These are phyloP conservation scores for Penicillium aurantiogriseum DNA, from an alignment of 2,329 filamentous ascomycete genomes.

Conservation along the genomic window DNA sequence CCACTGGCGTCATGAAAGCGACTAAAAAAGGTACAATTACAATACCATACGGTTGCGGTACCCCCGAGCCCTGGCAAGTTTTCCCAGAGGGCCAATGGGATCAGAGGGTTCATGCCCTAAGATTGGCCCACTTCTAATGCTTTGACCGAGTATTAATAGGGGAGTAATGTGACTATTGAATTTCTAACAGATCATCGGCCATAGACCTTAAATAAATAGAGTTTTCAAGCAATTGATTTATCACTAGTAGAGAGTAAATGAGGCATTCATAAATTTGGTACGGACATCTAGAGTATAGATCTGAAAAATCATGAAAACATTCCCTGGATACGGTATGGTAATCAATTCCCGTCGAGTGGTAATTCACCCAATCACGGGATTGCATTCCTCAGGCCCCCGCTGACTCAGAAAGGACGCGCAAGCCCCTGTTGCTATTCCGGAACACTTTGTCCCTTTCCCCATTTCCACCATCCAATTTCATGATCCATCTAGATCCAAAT, in stretches of 20 bases:
- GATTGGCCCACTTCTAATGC: background rate
- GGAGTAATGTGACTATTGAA: background rate
- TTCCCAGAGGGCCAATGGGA: background rate
- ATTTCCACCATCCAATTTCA: slow-evolving; percentile 12
- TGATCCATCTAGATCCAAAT: slow-evolving; percentile 18
- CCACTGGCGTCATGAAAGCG: slow-evolving; percentile 21
- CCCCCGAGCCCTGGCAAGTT: background rate
- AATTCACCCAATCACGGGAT: background rate
- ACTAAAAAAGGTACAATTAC: background rate
- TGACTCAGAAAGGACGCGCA: slow-evolving; percentile 38
- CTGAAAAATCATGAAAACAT: background rate
- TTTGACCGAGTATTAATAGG: background rate
- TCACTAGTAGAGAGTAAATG: background rate
- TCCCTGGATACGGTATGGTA: slow-evolving; percentile 1
- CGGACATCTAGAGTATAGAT: too few species aligned
- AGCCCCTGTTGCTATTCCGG: slow-evolving; percentile 26
- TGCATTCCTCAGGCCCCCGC: slow-evolving; percentile 11
- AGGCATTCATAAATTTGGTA: background rate
- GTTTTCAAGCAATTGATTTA: background rate
- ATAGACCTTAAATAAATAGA: background rate
- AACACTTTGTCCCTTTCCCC: slow-evolving; percentile 15
- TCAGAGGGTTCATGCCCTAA: background rate
- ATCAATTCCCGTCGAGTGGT: background rate
- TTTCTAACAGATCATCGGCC: background rate
- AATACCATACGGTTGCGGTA: background rate